Percentiles rank a stretch among this genome's conserved stretches.
These are phyloP conservation scores for Chamaecyparis obtusa DNA, from an alignment of 75 land plant genomes.

Conservation along the genomic window DNA sequence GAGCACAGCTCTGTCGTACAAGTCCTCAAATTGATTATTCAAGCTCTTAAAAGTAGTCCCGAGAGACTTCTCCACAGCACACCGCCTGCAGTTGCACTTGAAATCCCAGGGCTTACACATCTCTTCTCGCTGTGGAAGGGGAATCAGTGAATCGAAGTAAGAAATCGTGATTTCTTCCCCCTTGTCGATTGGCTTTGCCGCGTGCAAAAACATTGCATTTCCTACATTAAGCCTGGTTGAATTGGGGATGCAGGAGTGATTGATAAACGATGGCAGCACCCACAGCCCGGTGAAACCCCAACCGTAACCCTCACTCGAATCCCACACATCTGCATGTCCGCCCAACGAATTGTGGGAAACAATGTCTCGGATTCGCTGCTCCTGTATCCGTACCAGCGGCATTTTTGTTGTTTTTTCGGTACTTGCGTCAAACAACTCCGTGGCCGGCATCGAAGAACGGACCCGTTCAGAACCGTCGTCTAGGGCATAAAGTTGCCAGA, in stretches of 20 bases:
- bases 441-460: neutral
- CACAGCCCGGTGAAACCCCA: constrained; percentile 15
- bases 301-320: neutral
- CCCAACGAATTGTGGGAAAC: constrained; percentile 20
- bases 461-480: neutral
- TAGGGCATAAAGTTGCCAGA: constrained; percentile 17
- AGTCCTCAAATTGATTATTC: neutral
- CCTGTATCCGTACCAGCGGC: neutral
- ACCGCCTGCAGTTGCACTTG: constrained; percentile 31
- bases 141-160: constrained; percentile 30
- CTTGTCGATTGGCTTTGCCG: constrained; percentile 5
- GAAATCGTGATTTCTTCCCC: constrained; percentile 24
- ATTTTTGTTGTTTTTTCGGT: neutral
- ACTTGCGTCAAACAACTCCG: neutral
- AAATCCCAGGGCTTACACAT: constrained; percentile 33
- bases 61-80: constrained; percentile 10
- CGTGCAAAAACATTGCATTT: constrained; percentile 21
- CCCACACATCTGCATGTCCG: neutral
- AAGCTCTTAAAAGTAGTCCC: neutral
- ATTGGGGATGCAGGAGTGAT: constrained; percentile 35
- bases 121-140: constrained; percentile 22
- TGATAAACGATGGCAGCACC: constrained; percentile 31
- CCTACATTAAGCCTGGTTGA: constrained; percentile 18
- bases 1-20: neutral
- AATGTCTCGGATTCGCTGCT: constrained; percentile 11